Evolutionary conservation across 495 filamentous ascomycete species (phyloP).

Genomic region (Cairneyella variabilis): DNA sequence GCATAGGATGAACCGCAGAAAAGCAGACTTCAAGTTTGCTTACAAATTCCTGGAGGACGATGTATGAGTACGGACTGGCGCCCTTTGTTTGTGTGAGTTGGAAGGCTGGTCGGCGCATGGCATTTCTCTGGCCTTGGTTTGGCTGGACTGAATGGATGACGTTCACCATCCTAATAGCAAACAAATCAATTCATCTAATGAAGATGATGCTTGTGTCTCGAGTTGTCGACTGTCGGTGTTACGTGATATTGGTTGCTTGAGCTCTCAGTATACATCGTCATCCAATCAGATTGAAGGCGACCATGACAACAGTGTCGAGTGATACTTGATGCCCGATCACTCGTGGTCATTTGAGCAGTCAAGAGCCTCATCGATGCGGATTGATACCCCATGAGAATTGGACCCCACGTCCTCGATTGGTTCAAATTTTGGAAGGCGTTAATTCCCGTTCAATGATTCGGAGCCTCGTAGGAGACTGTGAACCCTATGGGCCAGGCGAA

Average conservation of each 20-base stretch:
- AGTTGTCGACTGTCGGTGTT: background rate
- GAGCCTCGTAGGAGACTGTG: background rate
- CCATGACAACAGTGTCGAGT: background rate
- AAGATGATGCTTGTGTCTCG: constrained; percentile 12
- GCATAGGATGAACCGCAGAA: constrained; percentile 94
- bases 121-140: constrained; percentile 17
- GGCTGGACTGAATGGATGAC: constrained; percentile 13
- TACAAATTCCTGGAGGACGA: constrained; percentile 97
- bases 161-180: constrained; percentile 22
- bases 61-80: constrained; percentile 46
- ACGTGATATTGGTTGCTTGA: background rate
- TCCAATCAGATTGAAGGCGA: background rate
- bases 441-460: background rate
- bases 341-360: too few relatives aligned
- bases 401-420: background rate
- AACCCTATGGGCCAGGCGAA: background rate
- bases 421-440: background rate
- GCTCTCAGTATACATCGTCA: background rate
- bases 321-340: background rate
- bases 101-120: constrained; percentile 20
- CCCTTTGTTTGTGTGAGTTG: constrained; percentile 15
- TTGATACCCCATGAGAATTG: background rate
- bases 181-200: constrained; percentile 19
- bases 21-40: constrained; percentile 96
- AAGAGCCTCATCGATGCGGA: background rate